Evolutionary conservation across 352 stramenopile genomes (phyloP), one percentile per base, ranked within the genome.

Genomic region (Globisporangium megalacanthum): DNA sequence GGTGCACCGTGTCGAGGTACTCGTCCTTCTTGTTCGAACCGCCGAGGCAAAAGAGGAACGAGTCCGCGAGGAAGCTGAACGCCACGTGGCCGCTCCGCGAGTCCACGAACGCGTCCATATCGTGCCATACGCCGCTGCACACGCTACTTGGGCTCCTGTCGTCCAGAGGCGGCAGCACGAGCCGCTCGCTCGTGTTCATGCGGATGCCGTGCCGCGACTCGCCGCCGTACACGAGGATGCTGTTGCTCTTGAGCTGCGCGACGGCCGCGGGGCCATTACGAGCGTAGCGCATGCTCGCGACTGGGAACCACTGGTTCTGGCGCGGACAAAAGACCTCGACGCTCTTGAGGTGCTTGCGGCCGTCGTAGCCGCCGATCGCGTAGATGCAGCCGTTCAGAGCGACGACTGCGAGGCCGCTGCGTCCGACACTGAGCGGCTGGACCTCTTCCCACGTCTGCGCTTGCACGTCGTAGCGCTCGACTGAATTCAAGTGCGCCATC

Each of bases 11-110:
- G 50, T 86, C 74, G 49, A 89, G 46, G 49, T 89, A 87, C 59
- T 87, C 78, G 58, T 91, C 80, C 45, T 87, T 86, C 55, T 86
- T 84, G 62, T 87, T 88, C 31, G 81, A 88, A n/a, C 81, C 81
- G 2, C 81, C 81, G 7, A 89, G 55, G 25, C 69, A 79, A 53
- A 87, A 89, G n/a, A 89, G 47, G 25, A 88, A 91, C 29, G 77
- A 85, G 42, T 89, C 76, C 9, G 69, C 65, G 5, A 89, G 58
- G 54, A 87, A 79, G 6, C 71, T 72, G 29, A 86, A 68, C 0
- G 78, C 81, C 4, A 75, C 77, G 33, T 91, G 81, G 31, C 81
- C 81, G 41, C 81, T 89, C 15, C 79, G 75, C 35, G 68, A 80
- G 60, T 88, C 78, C 11, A 79, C 67, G 39, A 91, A 86, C 4